Evolutionary conservation across 768 basidiomycete genomes (phyloP).

Genomic region (Hypholoma fasciculare): DNA sequence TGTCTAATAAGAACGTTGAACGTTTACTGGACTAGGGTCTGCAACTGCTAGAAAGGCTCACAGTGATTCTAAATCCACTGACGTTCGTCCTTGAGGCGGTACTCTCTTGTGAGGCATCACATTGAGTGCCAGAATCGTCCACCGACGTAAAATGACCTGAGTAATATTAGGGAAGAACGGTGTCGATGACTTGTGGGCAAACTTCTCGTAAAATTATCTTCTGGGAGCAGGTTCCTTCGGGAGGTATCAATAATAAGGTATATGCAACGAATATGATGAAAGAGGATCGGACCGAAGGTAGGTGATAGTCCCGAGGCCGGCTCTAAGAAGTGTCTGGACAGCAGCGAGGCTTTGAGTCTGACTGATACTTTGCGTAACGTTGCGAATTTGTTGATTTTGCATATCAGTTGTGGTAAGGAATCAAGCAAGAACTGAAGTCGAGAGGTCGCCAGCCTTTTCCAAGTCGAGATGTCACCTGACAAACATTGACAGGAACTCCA

Average conservation of each 20-base stretch:
- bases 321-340: slow-evolving; percentile 70
- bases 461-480: background rate
- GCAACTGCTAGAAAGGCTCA: slow-evolving; percentile 14
- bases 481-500: too few relatives aligned
- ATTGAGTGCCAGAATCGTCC: slow-evolving; percentile 37
- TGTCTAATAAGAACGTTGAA: slow-evolving; percentile 25
- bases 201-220: slow-evolving; percentile 79
- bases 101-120: slow-evolving; percentile 27
- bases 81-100: slow-evolving; percentile 37
- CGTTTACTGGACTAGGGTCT: background rate
- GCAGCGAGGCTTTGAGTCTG: slow-evolving; percentile 64
- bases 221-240: slow-evolving; percentile 69
- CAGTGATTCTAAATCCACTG: slow-evolving; percentile 74
- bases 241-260: background rate
- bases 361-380: slow-evolving; percentile 45
- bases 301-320: slow-evolving; percentile 75
- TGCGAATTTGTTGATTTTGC: slow-evolving; percentile 35
- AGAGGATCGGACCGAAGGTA: slow-evolving; percentile 56
- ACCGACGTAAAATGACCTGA: slow-evolving; percentile 58
- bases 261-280: slow-evolving; percentile 8
- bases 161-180: slow-evolving; percentile 1
- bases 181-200: background rate
- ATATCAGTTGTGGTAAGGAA: slow-evolving; percentile 13
- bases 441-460: background rate
- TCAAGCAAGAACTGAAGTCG: background rate